Evolutionary conservation across 1,284 basidiomycete species (phyloP), one percentile per base, ranked within the genome.

Genomic region (Boletus subluridellus): DNA sequence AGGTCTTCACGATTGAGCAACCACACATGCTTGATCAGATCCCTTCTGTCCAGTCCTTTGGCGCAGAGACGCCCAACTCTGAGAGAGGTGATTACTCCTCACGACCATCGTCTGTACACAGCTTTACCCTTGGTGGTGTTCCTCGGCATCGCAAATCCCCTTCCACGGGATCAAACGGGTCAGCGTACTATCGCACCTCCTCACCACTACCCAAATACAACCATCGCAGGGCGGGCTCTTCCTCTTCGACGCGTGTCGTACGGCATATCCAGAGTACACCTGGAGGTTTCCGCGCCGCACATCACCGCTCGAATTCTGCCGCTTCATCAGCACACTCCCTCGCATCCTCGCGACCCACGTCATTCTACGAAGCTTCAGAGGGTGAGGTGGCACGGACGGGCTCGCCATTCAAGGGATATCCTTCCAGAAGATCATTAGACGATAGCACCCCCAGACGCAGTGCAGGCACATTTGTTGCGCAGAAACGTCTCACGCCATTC

Each of bases 171-270:
- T 92, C 89, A 1, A 78, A 82, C 9, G 86, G 89, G 1, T 90
- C 87, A 14, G 76, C 78, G 48, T 81, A 85, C 66, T 74, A 82
- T 60, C 81, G 87, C 26, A 79, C 85, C 1, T 74, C 85, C 30
- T 88, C 87, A 6, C 88, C 89, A 2, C 77, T 88, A 66, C 81
- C 84, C 58, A 85, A 83, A 65, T 86, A 85, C 57, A 21, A 64
- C 65, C 90, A 92, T 70, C 78, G 86, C 24, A 77, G 90, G 49
- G 84, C 74, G 0, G 88, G 88, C 0, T 90, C 89, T 4, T 86
- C 86, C 7, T 88, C 86, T 2, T 90, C 89, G 15, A 90, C 89
- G 1, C 79, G 87, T 51, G 88, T 91, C n/a, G 82, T 91, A 35
- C 77, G 88, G 14, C 87, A 88, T 65, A 72, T 80, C 1, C 80